Conservation (phyloP, 164 flowering plant genomes). For the Magnolia changhungtana region DNA sequence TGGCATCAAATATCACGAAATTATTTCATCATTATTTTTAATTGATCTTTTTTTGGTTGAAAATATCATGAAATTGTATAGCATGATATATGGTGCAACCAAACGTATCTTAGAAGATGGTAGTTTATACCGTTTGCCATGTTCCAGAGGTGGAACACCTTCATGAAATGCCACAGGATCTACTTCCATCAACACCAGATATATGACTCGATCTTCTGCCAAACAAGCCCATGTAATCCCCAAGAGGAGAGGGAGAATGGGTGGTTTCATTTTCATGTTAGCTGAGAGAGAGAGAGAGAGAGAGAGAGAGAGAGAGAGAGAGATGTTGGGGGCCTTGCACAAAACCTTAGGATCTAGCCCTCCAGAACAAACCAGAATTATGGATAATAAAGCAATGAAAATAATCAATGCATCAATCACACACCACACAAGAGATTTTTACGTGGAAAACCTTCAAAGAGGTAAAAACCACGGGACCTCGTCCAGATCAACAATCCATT, state of each 20-base stretch:
- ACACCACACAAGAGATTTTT: no score
- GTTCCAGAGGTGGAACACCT: slow-evolving; percentile 5
- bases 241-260: background rate
- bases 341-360: no score
- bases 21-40: background rate
- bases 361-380: no score
- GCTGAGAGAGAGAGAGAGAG: background rate
- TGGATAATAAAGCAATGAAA: no score
- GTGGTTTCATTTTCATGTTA: background rate
- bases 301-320: no score
- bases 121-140: slow-evolving; percentile 11
- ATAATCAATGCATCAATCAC: no score
- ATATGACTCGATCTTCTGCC: slow-evolving; percentile 46
- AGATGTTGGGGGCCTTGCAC: no score
- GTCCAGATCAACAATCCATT: no score
- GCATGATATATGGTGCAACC: background rate
- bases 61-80: background rate
- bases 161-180: slow-evolving; percentile 59
- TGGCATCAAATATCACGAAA: no score
- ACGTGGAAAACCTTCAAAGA: no score
- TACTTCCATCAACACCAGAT: slow-evolving; percentile 67
- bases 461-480: no score
- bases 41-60: background rate
- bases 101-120: background rate
- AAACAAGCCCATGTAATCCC: slow-evolving; percentile 8